These are phyloP conservation scores for Pseudocercospora cruenta DNA, from an alignment of 2,329 filamentous ascomycete species.

Conservation along the genomic window DNA sequence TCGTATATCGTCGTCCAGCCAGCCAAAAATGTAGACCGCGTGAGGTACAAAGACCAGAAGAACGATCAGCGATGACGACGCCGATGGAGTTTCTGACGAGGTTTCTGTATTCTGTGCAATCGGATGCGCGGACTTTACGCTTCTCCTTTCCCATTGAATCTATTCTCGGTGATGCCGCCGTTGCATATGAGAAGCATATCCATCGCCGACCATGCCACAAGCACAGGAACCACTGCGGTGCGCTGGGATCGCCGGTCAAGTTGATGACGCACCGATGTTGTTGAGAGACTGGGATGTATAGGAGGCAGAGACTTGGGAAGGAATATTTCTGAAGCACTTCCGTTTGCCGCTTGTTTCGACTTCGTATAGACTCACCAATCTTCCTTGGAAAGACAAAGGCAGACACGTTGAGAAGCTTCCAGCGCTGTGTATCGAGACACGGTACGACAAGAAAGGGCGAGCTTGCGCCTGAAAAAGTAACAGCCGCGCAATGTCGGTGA, in stretches of 20 bases:
- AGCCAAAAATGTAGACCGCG: not conserved
- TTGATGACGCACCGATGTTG: not conserved
- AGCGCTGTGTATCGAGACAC: conserved; percentile 3
- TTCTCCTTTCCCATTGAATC: not conserved
- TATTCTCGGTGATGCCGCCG: conserved; percentile 9
- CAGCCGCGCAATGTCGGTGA: not conserved
- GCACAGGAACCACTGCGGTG: not conserved
- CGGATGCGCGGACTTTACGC: not conserved
- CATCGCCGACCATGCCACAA: conserved; percentile 1
- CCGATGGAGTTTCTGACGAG: not conserved
- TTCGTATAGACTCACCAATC: conserved; percentile 2
- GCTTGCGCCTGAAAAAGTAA: not conserved
- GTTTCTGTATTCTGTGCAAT: conserved; percentile 1
- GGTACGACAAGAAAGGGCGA: not conserved
- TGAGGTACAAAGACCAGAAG: not conserved
- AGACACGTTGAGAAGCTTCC: not conserved
- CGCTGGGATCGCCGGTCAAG: conserved; percentile 2
- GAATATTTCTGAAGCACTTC: not conserved
- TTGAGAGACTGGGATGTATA: conserved; percentile 7
- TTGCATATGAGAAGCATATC: not conserved
- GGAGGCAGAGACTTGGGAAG: conserved; percentile 2
- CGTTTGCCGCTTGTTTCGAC: not conserved
- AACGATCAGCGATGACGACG: conserved; percentile 5
- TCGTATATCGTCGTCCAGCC: not conserved
- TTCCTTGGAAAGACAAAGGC: not conserved